Evolutionary conservation across 176 grass and related monocot species (phyloP).

Genomic region (Pontederia paniculata): DNA sequence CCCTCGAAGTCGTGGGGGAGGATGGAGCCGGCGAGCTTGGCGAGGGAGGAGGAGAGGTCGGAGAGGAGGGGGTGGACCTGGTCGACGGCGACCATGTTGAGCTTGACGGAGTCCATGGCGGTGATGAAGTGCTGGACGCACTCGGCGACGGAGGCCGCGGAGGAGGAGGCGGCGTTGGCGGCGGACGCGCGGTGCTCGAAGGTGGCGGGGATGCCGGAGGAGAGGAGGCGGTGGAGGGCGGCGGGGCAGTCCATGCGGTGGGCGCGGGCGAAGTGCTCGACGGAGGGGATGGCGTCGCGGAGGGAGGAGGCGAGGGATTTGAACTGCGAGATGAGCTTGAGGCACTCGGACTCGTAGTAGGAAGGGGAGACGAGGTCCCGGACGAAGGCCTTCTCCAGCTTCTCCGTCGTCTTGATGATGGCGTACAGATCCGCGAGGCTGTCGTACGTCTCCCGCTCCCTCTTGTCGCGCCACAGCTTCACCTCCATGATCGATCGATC

Average conservation of each 20-base stretch:
- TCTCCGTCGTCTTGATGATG: slow-evolving; percentile 89
- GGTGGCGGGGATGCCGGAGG: slow-evolving; percentile 87
- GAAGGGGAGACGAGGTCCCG: slow-evolving; percentile 80
- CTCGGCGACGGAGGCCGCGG: slow-evolving; percentile 63
- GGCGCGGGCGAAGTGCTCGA: slow-evolving; percentile 70
- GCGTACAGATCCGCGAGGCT: slow-evolving; percentile 88
- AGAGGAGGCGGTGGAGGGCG: slow-evolving; percentile 75
- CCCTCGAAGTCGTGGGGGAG: slow-evolving; percentile 85
- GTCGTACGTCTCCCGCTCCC: slow-evolving; percentile 81
- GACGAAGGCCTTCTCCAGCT: slow-evolving; percentile 94
- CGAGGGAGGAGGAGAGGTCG: slow-evolving; percentile 73
- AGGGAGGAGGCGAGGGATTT: slow-evolving; percentile 80
- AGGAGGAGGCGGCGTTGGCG: slow-evolving; percentile 19
- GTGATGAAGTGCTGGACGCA: slow-evolving; percentile 96
- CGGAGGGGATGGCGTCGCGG: slow-evolving; percentile 43
- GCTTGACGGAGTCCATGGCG: slow-evolving; percentile 90
- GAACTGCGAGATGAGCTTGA: slow-evolving; percentile 93
- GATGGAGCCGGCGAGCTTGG: slow-evolving; percentile 42
- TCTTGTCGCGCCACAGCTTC: slow-evolving; percentile 90
- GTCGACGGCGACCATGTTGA: slow-evolving; percentile 91
- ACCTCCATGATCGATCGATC: slow-evolving; percentile 46
- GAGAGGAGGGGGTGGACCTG: slow-evolving; percentile 88
- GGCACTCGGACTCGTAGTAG: slow-evolving; percentile 92
- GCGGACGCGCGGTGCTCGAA: slow-evolving; percentile 72
- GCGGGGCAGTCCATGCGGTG: slow-evolving; percentile 85